Base-by-base conservation (phyloP, 2,329 filamentous ascomycete genomes). In the Scytalidium lignicola region DNA sequence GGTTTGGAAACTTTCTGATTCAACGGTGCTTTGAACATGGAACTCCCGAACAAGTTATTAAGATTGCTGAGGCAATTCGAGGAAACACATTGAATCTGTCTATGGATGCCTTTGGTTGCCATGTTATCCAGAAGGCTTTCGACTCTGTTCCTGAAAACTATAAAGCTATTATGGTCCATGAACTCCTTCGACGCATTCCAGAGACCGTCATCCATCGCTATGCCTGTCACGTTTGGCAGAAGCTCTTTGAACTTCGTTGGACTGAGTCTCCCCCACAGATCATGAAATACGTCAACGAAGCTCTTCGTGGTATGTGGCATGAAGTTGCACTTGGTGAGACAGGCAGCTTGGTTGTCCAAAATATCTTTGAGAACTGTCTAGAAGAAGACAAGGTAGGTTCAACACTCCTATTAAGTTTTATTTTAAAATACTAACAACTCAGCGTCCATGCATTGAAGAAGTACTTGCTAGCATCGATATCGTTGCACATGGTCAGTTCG, bases 11-110 rank as follows among this genome's bases (percentile, higher is more conserved):
- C 72, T 99, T 99, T 67, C 79, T 99, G 48, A 90, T 99, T 43
- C 93, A 99, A 70, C 90, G 93, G 62, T 99, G 93, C 76, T 99
- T 99, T 66, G 95, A 99, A 70, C 93, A 99, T 66, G 93, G 95
- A 45, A 95, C 91, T 13, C 84, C 89, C 0, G 91, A 96, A 61
- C 93, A 99, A 68, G 85, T 99, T 58, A 83, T 96, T 67, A 87
- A 90, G 59, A 99, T 99, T 68, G 93, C 93, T 23, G 86, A 95
- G 66, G 85, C 90, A 22, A 96, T 99, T 62, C 86, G 91, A 59
- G 92, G 92, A 49, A 95, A 96, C 62, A 96, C 92, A 13, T 76
- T 99, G 57, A 93, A 82, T 54, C 80, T 99, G 45, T 97, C 92
- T 55, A 97, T 97, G 92, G 95, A 99, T 67, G 88, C 95, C 0